Base-by-base conservation (phyloP, 139 green algal genomes). In the Asterochloris sp. region DNA sequence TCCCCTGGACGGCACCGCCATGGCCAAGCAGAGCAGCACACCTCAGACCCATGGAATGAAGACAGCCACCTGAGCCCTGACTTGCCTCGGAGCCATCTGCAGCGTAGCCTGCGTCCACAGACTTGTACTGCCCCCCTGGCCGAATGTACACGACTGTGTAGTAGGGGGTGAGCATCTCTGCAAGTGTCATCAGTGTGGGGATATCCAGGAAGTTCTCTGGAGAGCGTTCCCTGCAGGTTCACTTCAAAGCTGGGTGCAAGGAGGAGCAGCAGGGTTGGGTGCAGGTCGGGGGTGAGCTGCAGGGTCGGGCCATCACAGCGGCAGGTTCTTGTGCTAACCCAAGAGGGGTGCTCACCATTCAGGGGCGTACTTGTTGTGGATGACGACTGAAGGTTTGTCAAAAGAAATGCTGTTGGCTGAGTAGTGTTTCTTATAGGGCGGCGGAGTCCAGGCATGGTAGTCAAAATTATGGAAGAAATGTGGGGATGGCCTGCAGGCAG, bases 171-270 rank as follows among this genome's bases (percentile, higher is more conserved):
- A 81, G 63, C 64, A 61, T 69, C 11, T 63, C n/a, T 12, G 27
- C 62, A 26, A 81, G 62, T 12, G 71, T 19, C 26, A 81, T 15
- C 62, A 81, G 63, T 13, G 62, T 74, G 16, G 77, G 77, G 26
- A 81, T 81, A 13, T 81, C 77, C 26, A 81, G 71, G 17, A 74
- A 81, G 26, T 81, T 81, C 13, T 13, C 62, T 81, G 77, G 77
- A 12, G 17, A 54, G 2, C 38, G 38, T 54, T 54, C 38, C 38
- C 38, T 54, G 38, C 38, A 54, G 38, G 38, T 54, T 2, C 38
- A 54, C 38, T 54, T 54, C 38, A 2, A 2, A 54, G 38, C 6
- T 2, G 38, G 38, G 38, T 54, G 38, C 38, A 54, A 54, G 38
- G 38, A 54, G 38, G 38, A 54, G 38, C 38, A 54, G 6, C 38